These are phyloP conservation scores for Agaricus bisporus DNA, from an alignment of 768 basidiomycete genomes.

Conservation along the genomic window DNA sequence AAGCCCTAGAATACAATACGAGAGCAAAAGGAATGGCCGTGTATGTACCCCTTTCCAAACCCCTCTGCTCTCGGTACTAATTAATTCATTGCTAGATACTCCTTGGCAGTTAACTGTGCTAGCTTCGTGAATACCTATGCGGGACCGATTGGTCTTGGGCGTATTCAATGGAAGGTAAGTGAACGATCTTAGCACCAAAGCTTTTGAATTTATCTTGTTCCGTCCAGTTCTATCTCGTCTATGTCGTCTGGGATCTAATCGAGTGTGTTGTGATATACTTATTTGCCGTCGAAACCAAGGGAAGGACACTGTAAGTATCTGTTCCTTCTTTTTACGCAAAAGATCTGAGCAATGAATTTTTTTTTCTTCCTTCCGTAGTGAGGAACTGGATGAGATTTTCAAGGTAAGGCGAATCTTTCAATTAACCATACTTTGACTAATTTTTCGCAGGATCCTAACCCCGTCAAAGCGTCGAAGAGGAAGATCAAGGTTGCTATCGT, in stretches of 20 bases:
- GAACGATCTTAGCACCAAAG: not conserved
- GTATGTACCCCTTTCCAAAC: conserved; percentile 20
- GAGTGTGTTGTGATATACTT: conserved; percentile 31
- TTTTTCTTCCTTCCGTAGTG: conserved; percentile 17
- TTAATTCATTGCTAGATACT: conserved; percentile 25
- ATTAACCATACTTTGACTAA: not conserved
- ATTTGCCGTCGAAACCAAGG: conserved; percentile 36
- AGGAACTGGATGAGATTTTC: conserved; percentile 39
- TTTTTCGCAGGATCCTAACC: conserved; percentile 27
- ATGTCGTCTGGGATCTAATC: conserved; percentile 33
- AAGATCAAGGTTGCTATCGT: conserved; percentile 34
- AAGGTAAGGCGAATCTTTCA: conserved; percentile 15
- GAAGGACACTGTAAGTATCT: conserved; percentile 32
- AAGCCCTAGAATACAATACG: conserved; percentile 49
- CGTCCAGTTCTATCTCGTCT: conserved; percentile 31
- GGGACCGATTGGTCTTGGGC: conserved; percentile 29
- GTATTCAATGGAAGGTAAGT: conserved; percentile 29
- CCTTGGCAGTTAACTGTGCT: conserved; percentile 35
- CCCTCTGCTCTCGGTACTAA: not conserved
- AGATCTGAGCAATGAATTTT: not conserved
- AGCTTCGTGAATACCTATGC: conserved; percentile 49
- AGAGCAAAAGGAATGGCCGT: conserved; percentile 59
- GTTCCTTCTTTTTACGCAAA: not conserved
- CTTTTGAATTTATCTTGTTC: not conserved
- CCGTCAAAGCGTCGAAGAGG: conserved; percentile 33